phyloP scores from a whole-genome alignment of 257 asterid genomes.

The Euphrasia confusa region DNA sequence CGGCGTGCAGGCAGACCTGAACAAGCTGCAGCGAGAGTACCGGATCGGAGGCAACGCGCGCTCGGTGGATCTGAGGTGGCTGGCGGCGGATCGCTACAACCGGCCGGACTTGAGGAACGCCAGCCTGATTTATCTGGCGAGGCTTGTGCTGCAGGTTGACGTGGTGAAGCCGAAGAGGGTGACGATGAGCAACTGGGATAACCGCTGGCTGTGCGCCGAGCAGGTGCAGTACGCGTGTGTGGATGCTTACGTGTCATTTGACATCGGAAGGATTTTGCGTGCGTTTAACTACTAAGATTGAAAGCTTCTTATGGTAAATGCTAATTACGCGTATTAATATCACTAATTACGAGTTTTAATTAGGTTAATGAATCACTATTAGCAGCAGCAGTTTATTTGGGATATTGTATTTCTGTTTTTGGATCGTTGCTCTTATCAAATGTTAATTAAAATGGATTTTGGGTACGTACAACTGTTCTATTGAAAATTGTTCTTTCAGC shows the following conservation, averaged over 20 bases:
- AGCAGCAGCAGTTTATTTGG: no score
- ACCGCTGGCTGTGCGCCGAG: constrained; percentile 5
- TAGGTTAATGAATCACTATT: no score
- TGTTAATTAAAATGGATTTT: no score
- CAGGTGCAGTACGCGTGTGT: constrained; percentile 33
- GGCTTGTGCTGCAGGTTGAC: constrained; percentile 22
- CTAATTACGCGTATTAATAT: neutral
- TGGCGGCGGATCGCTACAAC: constrained; percentile 11
- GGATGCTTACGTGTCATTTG: constrained; percentile 34
- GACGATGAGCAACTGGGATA: constrained; percentile 33
- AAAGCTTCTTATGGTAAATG: neutral
- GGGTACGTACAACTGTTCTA: no score
- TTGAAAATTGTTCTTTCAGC: no score
- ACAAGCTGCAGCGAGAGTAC: constrained; percentile 24
- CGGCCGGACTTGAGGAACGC: neutral
- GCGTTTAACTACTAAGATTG: neutral
- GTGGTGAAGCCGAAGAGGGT: constrained; percentile 24
- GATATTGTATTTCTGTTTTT: no score
- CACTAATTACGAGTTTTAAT: no score
- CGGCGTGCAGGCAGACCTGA: constrained; percentile 18
- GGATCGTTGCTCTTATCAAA: no score
- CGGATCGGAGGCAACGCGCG: constrained; percentile 19
- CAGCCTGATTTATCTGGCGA: constrained; percentile 25
- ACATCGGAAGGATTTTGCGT: constrained; percentile 24
- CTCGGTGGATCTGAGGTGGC: constrained; percentile 23